These are phyloP conservation scores for Gastrolobium bilobum DNA, from an alignment of 306 rosid genomes.

Conservation along the genomic window DNA sequence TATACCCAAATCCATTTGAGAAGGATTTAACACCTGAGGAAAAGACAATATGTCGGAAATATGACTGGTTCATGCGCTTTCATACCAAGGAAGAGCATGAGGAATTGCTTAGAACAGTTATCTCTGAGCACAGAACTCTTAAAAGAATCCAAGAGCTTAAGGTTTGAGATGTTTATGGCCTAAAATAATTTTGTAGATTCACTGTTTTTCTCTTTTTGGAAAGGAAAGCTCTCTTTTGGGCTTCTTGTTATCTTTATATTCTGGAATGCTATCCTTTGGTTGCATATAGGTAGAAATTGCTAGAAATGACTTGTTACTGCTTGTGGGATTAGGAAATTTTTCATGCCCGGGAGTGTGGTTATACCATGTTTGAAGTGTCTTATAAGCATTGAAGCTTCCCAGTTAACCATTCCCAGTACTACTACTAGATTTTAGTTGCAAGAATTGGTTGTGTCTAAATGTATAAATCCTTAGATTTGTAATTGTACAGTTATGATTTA, in stretches of 20 bases:
- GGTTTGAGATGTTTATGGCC: slow-evolving; percentile 63
- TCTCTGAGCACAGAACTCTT: slow-evolving; percentile 71
- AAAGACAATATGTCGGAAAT: slow-evolving; percentile 73
- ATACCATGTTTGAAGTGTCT: slow-evolving; percentile 3
- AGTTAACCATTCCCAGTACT: neutral
- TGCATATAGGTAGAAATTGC: neutral
- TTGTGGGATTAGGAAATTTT: neutral
- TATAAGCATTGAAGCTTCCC: neutral
- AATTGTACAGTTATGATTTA: neutral
- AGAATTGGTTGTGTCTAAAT: slow-evolving; percentile 17
- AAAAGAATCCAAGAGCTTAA: slow-evolving; percentile 86
- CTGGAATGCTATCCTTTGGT: slow-evolving; percentile 32
- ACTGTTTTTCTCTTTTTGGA: neutral
- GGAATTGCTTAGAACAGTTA: slow-evolving; percentile 70
- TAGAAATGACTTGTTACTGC: neutral
- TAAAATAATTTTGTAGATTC: slow-evolving; percentile 11
- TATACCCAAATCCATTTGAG: slow-evolving; percentile 81
- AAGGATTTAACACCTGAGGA: slow-evolving; percentile 84
- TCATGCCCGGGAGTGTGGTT: slow-evolving; percentile 6
- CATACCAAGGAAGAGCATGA: slow-evolving; percentile 88
- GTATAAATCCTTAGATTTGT: neutral
- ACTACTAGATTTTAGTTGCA: slow-evolving; percentile 25
- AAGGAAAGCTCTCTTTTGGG: slow-evolving; percentile 1
- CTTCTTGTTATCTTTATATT: slow-evolving; percentile 18
- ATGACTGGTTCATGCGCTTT: slow-evolving; percentile 88